Percentiles rank a stretch among this genome's conserved stretches.
Conservation (phyloP, 345 rosid species). For the Diplotaxis tenuifolia region DNA sequence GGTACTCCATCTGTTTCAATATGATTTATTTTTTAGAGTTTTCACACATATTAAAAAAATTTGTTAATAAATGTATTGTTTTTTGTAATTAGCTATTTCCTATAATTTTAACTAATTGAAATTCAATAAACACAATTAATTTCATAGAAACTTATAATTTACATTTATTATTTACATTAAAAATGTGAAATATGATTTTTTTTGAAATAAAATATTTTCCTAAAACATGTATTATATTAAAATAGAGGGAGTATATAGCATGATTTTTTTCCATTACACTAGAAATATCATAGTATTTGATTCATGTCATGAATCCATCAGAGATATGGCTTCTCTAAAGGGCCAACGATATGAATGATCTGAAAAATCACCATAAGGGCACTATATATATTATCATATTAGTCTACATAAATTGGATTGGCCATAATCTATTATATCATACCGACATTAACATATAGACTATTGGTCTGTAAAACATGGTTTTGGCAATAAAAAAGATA, state of each 20-base stretch:
- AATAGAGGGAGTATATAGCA: neutral
- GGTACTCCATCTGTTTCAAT: too few species aligned
- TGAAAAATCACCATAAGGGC: slow-evolving; percentile 22
- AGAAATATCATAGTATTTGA: neutral
- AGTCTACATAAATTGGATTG: neutral
- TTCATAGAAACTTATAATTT: too few species aligned
- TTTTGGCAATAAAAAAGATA: neutral
- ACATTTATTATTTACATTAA: too few species aligned
- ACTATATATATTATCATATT: neutral
- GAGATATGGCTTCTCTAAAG: neutral
- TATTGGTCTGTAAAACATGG: neutral
- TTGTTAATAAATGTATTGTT: too few species aligned
- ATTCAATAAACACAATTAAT: too few species aligned
- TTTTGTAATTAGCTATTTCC: too few species aligned
- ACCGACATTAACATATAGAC: neutral
- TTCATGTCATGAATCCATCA: neutral
- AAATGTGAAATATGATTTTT: too few species aligned
- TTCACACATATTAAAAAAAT: too few species aligned
- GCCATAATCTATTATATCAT: neutral
- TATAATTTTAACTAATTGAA: too few species aligned
- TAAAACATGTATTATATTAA: too few species aligned
- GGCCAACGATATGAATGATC: slow-evolving; percentile 15
- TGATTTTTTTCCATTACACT: neutral
- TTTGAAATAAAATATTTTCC: too few species aligned
- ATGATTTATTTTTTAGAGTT: too few species aligned